These are phyloP conservation scores for Zelopaecilomyces penicillatus DNA, from an alignment of 2,329 filamentous ascomycete species.

Conservation along the genomic window DNA sequence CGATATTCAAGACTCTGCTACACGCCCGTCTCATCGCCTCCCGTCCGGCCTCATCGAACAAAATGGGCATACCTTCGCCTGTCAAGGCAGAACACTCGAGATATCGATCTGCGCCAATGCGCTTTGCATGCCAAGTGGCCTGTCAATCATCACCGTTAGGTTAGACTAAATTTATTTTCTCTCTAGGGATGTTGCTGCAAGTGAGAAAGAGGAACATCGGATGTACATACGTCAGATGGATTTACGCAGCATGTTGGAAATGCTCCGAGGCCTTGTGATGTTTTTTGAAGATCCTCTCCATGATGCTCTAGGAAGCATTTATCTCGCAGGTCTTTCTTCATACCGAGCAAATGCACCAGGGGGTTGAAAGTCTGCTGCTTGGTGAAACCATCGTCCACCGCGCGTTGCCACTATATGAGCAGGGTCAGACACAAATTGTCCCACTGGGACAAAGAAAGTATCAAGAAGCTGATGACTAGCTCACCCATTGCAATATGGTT, in stretches of 20 bases:
- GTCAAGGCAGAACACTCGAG: slow-evolving; percentile 28
- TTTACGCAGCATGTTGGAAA: slow-evolving; percentile 22
- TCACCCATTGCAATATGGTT: slow-evolving; percentile 28
- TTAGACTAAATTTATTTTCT: not conserved
- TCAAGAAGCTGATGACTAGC: not conserved
- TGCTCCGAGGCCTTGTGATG: not conserved
- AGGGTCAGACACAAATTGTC: no score
- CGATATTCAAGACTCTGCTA: slow-evolving; percentile 1
- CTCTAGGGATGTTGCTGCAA: no score
- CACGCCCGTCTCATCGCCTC: slow-evolving; percentile 16
- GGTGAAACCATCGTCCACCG: slow-evolving; percentile 19
- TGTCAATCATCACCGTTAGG: slow-evolving; percentile 9
- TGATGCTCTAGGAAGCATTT: slow-evolving; percentile 10
- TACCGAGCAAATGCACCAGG: slow-evolving; percentile 24
- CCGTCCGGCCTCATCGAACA: slow-evolving; percentile 19
- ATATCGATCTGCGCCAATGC: slow-evolving; percentile 22
- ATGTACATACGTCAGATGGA: slow-evolving; percentile 18
- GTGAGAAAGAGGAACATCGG: no score
- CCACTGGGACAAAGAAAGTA: no score
- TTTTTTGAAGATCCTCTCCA: slow-evolving; percentile 1
- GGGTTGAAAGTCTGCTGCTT: slow-evolving; percentile 12
- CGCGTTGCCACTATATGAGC: slow-evolving; percentile 21
- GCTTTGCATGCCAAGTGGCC: slow-evolving; percentile 24
- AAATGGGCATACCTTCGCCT: slow-evolving; percentile 23
- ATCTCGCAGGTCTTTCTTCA: slow-evolving; percentile 24